phyloP scores from a whole-genome alignment of 371 early-diverging fungal genomes.

The Lichtheimia ramosa region DNA sequence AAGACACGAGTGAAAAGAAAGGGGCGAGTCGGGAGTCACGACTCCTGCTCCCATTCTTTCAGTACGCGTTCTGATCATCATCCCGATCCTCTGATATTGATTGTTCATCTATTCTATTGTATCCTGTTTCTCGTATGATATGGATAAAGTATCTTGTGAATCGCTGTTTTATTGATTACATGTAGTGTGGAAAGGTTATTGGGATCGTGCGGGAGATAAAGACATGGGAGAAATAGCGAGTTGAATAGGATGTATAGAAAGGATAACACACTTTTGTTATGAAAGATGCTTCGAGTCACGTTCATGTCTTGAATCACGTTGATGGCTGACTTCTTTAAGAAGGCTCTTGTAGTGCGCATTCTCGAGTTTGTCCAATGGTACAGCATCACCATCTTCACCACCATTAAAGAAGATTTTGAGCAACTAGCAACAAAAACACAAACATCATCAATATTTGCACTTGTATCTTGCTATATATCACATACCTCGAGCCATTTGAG shows the following conservation, averaged over 20 bases:
- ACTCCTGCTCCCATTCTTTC: no score
- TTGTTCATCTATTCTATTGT: no score
- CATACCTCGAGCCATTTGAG: conserved; percentile 69
- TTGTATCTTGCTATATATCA: background rate
- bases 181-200: no score
- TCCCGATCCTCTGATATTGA: no score
- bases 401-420: conserved; percentile 87
- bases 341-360: conserved; percentile 75
- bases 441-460: no score
- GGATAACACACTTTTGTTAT: background rate
- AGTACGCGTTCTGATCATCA: no score
- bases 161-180: no score
- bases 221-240: background rate
- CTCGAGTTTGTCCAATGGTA: conserved; percentile 73
- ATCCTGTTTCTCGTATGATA: no score
- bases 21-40: no score
- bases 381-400: conserved; percentile 82
- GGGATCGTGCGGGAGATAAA: background rate
- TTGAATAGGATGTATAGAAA: background rate
- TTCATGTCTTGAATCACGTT: conserved; percentile 9
- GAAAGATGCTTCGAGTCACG: background rate
- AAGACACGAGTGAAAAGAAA: no score
- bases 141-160: no score
- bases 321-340: conserved; percentile 10
- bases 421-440: conserved; percentile 44